Evolutionary conservation across 2,329 filamentous ascomycete genomes (phyloP).

Genomic region (Chrysoporthe cubensis): DNA sequence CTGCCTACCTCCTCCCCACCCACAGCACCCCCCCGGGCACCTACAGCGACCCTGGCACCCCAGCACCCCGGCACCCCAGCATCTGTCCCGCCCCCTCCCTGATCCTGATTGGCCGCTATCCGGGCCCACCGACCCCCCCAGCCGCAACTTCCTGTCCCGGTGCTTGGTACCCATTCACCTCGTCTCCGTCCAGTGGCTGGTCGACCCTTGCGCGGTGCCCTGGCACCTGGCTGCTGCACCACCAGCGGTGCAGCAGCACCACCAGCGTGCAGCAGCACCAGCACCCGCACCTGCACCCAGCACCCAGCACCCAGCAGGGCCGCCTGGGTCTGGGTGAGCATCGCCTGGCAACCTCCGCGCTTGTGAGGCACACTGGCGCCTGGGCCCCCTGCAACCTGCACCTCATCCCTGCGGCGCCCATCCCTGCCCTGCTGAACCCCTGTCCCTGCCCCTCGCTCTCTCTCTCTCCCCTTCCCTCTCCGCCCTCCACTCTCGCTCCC

Average conservation of each 20-base stretch:
- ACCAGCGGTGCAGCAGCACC: no score
- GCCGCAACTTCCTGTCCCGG: conserved; percentile 14
- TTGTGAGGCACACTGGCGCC: conserved; percentile 11
- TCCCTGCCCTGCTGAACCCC: conserved; percentile 1
- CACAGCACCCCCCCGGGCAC: neutral
- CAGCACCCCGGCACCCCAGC: no score
- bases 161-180: conserved; percentile 6
- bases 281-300: no score
- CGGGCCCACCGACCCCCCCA: conserved; percentile 5
- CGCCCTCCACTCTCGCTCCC: conserved; percentile 9
- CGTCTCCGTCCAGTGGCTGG: conserved; percentile 14
- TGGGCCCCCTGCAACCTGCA: conserved; percentile 10
- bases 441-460: neutral
- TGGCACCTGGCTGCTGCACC: no score
- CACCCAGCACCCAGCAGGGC: neutral
- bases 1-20: neutral
- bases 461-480: no score
- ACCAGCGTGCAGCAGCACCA: no score
- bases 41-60: no score
- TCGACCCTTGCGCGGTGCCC: neutral
- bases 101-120: neutral
- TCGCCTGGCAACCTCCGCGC: conserved; percentile 13
- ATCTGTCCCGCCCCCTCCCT: neutral
- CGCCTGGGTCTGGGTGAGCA: neutral
- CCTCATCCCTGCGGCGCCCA: conserved; percentile 5